Percentiles rank a stretch among this genome's conserved stretches.
These are phyloP conservation scores for Ajuga reptans DNA, from an alignment of 305 asterid genomes.

Conservation along the genomic window DNA sequence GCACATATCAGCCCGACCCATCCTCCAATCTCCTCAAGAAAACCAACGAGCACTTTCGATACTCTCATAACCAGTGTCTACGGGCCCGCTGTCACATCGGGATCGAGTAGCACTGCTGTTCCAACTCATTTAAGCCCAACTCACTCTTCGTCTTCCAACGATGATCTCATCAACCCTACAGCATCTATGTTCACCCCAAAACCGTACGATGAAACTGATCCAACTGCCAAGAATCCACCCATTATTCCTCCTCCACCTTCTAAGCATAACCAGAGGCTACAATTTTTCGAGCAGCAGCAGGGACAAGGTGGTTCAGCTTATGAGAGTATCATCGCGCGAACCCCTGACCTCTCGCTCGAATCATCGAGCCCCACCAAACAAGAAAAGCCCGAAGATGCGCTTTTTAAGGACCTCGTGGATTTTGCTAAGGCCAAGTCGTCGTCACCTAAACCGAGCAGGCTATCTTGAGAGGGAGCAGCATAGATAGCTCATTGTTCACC, in stretches of 20 bases:
- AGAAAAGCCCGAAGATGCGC: conserved; percentile 66
- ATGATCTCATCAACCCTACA: conserved; percentile 64
- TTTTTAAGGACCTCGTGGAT: conserved; percentile 78
- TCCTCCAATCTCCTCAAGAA: conserved; percentile 59
- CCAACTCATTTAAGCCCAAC: conserved; percentile 38
- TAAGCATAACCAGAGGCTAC: conserved; percentile 65
- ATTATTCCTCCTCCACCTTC: conserved; percentile 75
- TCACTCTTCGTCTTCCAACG: conserved; percentile 45
- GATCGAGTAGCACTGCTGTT: conserved; percentile 28
- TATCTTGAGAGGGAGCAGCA: conserved; percentile 28
- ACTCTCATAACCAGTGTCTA: conserved; percentile 60
- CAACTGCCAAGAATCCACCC: conserved; percentile 39
- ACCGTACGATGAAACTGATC: conserved; percentile 28
- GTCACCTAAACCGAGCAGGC: conserved; percentile 60
- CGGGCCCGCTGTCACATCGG: conserved; percentile 33
- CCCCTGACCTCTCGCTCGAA: conserved; percentile 52
- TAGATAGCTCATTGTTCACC: background rate
- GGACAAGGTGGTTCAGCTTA: conserved; percentile 31
- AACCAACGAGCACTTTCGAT: conserved; percentile 38
- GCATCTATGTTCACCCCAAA: conserved; percentile 50
- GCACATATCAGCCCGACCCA: conserved; percentile 37
- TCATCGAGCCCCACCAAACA: conserved; percentile 46
- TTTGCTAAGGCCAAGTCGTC: conserved; percentile 86
- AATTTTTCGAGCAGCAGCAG: conserved; percentile 55
- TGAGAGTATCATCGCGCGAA: conserved; percentile 46